Evolutionary conservation across 2,329 filamentous ascomycete species (phyloP), one percentile per base, ranked within the genome.

Genomic region (Lojkania enalia): DNA sequence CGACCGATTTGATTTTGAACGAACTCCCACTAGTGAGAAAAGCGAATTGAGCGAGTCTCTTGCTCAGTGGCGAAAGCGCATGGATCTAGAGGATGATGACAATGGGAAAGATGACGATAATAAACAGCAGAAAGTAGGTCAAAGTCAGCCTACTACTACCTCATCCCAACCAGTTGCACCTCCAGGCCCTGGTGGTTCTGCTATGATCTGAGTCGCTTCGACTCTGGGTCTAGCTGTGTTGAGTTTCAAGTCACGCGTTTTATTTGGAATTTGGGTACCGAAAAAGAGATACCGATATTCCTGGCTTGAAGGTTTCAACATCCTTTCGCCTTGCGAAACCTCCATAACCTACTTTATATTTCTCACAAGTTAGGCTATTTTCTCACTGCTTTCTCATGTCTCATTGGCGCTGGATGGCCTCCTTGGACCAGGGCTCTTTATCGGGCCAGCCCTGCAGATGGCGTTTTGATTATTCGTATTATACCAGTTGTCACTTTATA

Each of bases 1-100:
- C 70, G 91, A 86, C 62, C 84, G 87, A 39, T 95, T 95, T 60
- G 91, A 96, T 65, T 91, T 95, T 58, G 91, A 96, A 44, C 75
- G 69, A 29, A 71, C 67, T 1, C 69, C 72, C 6, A 71, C 67
- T 2, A 69, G 51, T 16, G 64, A 65, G 35, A 61, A 62, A 32
- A 58, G 54, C 23, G 63, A 64, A 14, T 27, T 67, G 12, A 61
- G 58, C 39, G 64, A 68, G 37, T 61, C 58, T 18, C 57, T 70
- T 14, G 55, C 62, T 18, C 57, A 62, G n/a, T 71, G 67, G 69
- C 57, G 63, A 35, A 57, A 61, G 32, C 57, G 58, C 5, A 60
- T 66, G 48, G 57, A 65, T 36, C 37, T 61, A 12, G 63, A 67
- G 13, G 61, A 66, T 33, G 58, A 64, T 4, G 44, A 49, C 20